phyloP scores from a whole-genome alignment of 176 grass and related monocot genomes.

The Musa schizocarpa region DNA sequence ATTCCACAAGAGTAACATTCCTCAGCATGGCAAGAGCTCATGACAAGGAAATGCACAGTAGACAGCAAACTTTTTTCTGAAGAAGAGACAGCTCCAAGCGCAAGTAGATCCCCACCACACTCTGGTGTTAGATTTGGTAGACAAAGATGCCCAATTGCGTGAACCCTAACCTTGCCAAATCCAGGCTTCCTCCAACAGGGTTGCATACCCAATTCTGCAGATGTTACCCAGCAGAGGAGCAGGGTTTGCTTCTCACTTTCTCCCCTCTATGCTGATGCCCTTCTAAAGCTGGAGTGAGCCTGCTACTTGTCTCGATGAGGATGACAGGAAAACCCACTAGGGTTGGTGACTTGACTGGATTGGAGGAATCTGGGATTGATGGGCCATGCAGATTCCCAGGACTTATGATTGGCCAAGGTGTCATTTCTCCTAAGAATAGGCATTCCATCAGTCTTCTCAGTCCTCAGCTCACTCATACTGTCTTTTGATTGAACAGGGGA shows the following conservation, averaged over 20 bases:
- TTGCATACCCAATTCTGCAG: conserved; percentile 10
- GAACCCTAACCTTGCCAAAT: background rate
- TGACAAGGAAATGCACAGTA: no score
- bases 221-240: conserved; percentile 7
- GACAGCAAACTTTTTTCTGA: no score
- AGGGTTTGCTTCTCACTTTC: conserved; percentile 9
- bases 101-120: background rate
- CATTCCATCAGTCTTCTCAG: conserved; percentile 20
- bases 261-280: background rate
- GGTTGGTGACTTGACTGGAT: background rate
- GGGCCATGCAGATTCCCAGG: background rate
- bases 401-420: conserved; percentile 10
- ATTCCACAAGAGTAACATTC: no score
- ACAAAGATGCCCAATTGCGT: background rate
- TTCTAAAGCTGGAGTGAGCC: background rate
- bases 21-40: no score
- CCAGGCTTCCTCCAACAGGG: background rate
- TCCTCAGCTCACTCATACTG: background rate
- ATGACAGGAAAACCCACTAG: background rate
- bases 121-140: background rate
- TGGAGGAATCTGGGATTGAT: background rate
- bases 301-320: background rate
- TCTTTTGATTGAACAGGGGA: no score
- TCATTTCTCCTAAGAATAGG: conserved; percentile 4
- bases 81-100: no score